Base-by-base conservation (phyloP, 345 rosid genomes). In the Salix viminalis region DNA sequence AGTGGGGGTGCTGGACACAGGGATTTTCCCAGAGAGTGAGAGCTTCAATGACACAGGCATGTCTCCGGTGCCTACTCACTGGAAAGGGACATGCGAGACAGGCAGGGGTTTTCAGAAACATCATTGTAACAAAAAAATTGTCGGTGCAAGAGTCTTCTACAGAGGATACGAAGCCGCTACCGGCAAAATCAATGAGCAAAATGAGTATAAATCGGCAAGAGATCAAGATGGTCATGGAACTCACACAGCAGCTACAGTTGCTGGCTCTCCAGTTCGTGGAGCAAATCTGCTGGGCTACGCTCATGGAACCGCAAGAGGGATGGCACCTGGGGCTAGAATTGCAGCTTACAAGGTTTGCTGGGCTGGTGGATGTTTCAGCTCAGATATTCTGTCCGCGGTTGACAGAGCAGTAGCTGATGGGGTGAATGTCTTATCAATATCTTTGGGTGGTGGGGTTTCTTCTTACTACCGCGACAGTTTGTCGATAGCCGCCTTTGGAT, bases 151-250 rank as follows among this genome's bases (percentile, higher is more conserved):
- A 61, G 79, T 67, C 26, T 80, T 80, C 60, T 76, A 71, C 72
- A 76, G 19, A 76, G 83, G 83, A 62, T 76, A 76, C 26, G 83
- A 80, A 48, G 77, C 80, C 23, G 71, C 69, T 8, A 67, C 77
- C 1, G 83, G 83, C 37, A 67, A 65, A 62, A 80, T 80, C 67
- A 80, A 76, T 11, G 83, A 72, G 37, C 66, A 76, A 48, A 50
- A 32, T 2, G 83, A 80, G 74, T 80, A 76, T 37, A 76, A 67
- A 30, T 80, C 80, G 26, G 80, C 83, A 30, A 76, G 77, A 76
- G 83, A 80, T 72, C 80, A 80, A 62, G 83, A 80, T 67, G 83
- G 83, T 30, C 83, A 80, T 72, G 83, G 83, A 34, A 80, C 83
- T 60, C 83, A 80, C 58, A 80, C 83, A 32, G 74, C 83, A 61